Conservation (phyloP, 2,329 filamentous ascomycete species). For the Aspergillus brasiliensis region DNA sequence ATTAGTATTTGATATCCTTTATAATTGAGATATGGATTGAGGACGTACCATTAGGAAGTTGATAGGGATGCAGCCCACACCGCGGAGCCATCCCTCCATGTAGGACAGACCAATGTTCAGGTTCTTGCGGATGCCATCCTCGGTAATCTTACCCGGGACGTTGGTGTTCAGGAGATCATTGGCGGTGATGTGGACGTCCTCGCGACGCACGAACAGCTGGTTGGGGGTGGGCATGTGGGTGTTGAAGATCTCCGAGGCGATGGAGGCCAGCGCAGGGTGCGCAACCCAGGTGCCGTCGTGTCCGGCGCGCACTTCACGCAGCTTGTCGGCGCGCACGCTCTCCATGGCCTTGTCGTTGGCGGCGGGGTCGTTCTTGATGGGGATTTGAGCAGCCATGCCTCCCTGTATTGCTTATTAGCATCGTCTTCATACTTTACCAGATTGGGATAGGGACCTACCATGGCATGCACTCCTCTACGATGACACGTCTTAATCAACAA, state of each 20-base stretch:
- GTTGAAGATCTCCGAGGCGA: slow-evolving; percentile 94
- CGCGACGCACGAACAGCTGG: slow-evolving; percentile 86
- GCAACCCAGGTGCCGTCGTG: slow-evolving; percentile 98
- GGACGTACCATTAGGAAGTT: slow-evolving; percentile 81
- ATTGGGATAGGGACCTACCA: slow-evolving; percentile 58
- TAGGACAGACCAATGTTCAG: slow-evolving; percentile 94
- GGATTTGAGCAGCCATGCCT: slow-evolving; percentile 98
- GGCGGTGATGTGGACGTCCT: slow-evolving; percentile 81
- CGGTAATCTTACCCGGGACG: slow-evolving; percentile 86
- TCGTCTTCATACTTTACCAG: no score
- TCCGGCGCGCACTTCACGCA: slow-evolving; percentile 90
- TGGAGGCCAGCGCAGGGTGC: slow-evolving; percentile 85
- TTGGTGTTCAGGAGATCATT: slow-evolving; percentile 99
- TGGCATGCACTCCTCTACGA: slow-evolving; percentile 93
- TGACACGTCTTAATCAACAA: slow-evolving; percentile 98
- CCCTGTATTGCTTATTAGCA: slow-evolving; percentile 45
- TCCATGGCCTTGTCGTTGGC: slow-evolving; percentile 96
- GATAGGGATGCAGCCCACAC: slow-evolving; percentile 93
- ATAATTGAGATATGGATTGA: neutral
- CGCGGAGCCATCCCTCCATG: slow-evolving; percentile 98
- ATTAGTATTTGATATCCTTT: slow-evolving; percentile 13
- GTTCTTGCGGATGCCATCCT: slow-evolving; percentile 96
- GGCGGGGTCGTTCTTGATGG: slow-evolving; percentile 89
- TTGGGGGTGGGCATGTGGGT: slow-evolving; percentile 98
- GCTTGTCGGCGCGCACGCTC: slow-evolving; percentile 88